Evolutionary conservation across 257 asterid species (phyloP), one percentile per base, ranked within the genome.

Genomic region (Craterostigma plantagineum): DNA sequence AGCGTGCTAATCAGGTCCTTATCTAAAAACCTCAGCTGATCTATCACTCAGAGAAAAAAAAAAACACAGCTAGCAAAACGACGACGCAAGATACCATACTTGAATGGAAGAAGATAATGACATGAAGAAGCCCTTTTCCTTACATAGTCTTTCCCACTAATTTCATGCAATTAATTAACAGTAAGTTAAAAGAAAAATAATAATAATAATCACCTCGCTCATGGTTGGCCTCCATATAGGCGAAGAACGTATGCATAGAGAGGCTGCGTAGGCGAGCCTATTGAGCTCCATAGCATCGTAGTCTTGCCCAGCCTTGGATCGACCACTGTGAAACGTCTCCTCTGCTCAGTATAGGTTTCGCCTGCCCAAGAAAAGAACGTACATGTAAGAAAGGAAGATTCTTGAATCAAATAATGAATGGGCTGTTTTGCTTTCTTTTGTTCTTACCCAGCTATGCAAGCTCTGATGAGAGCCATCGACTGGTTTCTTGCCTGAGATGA

Each of bases 171-270:
- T 23, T 2, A 6, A 23, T 2, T 2, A 6, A 23, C 30, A 2
- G 6, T 2, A 23, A 23, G 30, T 2, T n/a, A 23, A 23, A 23
- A 6, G 30, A 23, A 2, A 23, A 16, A 14, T 43, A 30, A n/a
- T n/a, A n/a, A n/a, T n/a, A 44, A 12, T 35, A 12, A 10, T 64
- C 48, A 82, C 98, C 95, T 82, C 95, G 53, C 76, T 82, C 75
- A 87, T 87, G 1, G 77, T 65, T 0, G 98, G 98, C 43, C 98
- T 93, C 91, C 93, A 87, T 44, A 77, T 53, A 4, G 93, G 70
- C 49, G 98, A 65, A 17, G 91, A 71, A 46, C 98, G 70, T 43
- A 82, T 82, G 74, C 95, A 87, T 30, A 87, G 87, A 35, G 95
- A 79, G 39, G 92, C 93, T 13, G 82, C 83, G 18, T 76, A 68